Conservation (phyloP, 2,329 filamentous ascomycete species). For the Emergomyces africanus region DNA sequence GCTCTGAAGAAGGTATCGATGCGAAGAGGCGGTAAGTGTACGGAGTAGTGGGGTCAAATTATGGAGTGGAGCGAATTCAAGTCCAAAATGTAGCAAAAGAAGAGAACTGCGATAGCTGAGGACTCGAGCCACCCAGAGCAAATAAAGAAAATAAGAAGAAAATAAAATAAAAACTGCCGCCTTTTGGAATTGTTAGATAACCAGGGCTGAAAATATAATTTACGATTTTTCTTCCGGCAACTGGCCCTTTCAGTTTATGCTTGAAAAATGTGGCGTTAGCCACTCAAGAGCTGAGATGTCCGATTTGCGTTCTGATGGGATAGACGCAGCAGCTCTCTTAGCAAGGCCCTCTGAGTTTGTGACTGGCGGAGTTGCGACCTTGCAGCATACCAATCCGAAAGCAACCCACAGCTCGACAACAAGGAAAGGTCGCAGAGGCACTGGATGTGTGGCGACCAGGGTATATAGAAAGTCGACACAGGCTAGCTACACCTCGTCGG, state of each 20-base stretch:
- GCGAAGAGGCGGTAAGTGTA: conserved; percentile 4
- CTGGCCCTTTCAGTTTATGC: not conserved
- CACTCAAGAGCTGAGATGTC: not conserved
- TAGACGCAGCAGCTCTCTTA: not conserved
- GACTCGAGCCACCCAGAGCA: not conserved
- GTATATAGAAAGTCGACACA: not conserved
- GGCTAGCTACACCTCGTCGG: not conserved
- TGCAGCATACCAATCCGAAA: conserved; percentile 3
- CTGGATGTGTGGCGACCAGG: not conserved
- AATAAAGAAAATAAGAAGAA: not conserved
- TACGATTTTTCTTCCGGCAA: not conserved
- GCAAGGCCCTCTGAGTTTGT: not conserved
- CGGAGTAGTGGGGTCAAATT: conserved; percentile 1
- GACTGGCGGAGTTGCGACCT: conserved; percentile 1
- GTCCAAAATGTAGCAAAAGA: not conserved
- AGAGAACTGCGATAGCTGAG: not conserved
- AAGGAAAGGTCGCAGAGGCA: not conserved
- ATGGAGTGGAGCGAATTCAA: not conserved
- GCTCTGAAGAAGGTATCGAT: not conserved
- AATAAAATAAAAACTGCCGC: not conserved
- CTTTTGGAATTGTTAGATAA: not conserved
- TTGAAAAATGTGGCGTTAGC: not conserved
- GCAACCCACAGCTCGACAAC: not conserved
- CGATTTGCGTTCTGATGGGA: not conserved
- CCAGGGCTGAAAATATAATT: not conserved